Evolutionary conservation across 768 basidiomycete genomes (phyloP).

Genomic region (Daedaleopsis sinensis): DNA sequence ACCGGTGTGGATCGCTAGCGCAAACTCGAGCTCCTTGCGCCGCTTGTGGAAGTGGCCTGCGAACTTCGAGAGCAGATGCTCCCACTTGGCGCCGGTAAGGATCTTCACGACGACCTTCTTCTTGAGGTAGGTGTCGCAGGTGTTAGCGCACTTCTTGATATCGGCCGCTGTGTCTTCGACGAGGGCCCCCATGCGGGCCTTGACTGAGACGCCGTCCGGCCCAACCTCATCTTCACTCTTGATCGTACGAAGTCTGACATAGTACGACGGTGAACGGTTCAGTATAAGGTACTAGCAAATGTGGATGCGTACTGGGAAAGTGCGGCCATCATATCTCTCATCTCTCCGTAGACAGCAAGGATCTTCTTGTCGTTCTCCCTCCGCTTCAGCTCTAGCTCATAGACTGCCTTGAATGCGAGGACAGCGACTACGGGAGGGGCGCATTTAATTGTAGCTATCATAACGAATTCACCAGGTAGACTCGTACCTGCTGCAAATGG

Average conservation of each 20-base stretch:
- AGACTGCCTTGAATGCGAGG: conserved; percentile 50
- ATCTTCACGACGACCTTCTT: conserved; percentile 33
- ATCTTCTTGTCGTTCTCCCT: conserved; percentile 55
- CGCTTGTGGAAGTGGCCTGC: conserved; percentile 24
- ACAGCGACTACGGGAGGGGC: conserved; percentile 44
- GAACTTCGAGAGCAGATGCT: conserved; percentile 25
- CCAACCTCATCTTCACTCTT: conserved; percentile 32
- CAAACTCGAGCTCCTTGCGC: conserved; percentile 30
- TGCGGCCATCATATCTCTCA: conserved; percentile 51
- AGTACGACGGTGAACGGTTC: background rate
- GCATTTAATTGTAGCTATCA: background rate
- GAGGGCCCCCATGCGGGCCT: conserved; percentile 36
- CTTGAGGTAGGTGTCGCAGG: conserved; percentile 35
- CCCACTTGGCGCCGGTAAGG: conserved; percentile 31
- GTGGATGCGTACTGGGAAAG: conserved; percentile 45
- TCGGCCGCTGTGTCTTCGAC: conserved; percentile 30
- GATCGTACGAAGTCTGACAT: conserved; percentile 33
- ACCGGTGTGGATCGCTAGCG: conserved; percentile 32
- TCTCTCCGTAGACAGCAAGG: conserved; percentile 46
- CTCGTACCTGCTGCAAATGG: conserved; percentile 28
- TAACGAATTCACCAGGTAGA: background rate
- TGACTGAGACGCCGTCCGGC: conserved; percentile 37
- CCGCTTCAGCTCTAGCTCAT: conserved; percentile 49
- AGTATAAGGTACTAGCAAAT: background rate
- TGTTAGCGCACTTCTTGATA: conserved; percentile 34